A percentile compares a stretch with the other conserved stretches of the same genome.
Conservation (phyloP, 169 alveolate species). For the Plasmodium knowlesi region DNA sequence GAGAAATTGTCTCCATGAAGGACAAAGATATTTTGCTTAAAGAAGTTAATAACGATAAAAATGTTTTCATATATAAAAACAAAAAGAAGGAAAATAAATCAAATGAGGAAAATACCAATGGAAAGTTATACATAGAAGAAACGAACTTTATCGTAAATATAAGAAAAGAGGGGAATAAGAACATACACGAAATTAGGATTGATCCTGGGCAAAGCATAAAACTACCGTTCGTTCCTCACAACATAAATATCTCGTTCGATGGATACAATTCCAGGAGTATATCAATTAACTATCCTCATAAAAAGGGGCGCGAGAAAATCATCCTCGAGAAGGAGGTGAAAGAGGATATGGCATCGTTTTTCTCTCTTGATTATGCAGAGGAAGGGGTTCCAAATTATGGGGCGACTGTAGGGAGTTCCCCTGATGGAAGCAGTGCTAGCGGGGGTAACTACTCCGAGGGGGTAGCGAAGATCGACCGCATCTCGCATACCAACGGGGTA, state of each 20-base stretch:
- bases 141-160: slow-evolving; percentile 44
- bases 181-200: slow-evolving; percentile 45
- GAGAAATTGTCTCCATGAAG: not conserved
- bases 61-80: slow-evolving; percentile 66
- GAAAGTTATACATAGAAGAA: slow-evolving; percentile 2
- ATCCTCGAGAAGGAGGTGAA: slow-evolving; percentile 25
- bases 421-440: not conserved
- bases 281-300: slow-evolving; percentile 62
- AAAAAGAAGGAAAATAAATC: slow-evolving; percentile 9
- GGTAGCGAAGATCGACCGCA: not conserved
- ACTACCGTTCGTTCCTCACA: slow-evolving; percentile 44
- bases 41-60: slow-evolving; percentile 15
- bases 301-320: slow-evolving; percentile 72
- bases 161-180: slow-evolving; percentile 29
- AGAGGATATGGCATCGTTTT: slow-evolving; percentile 20
- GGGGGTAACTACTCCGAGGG: not conserved
- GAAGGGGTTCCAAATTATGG: not conserved
- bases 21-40: slow-evolving; percentile 32
- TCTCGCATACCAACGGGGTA: not conserved
- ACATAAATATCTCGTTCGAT: slow-evolving; percentile 47
- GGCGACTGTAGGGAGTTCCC: not conserved
- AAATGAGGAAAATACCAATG: slow-evolving; percentile 15
- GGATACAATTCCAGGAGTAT: slow-evolving; percentile 57
- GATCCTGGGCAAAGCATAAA: slow-evolving; percentile 72
- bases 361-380: slow-evolving; percentile 53